Evolutionary conservation across 257 asterid genomes (phyloP).

Genomic region (Mentha longifolia): DNA sequence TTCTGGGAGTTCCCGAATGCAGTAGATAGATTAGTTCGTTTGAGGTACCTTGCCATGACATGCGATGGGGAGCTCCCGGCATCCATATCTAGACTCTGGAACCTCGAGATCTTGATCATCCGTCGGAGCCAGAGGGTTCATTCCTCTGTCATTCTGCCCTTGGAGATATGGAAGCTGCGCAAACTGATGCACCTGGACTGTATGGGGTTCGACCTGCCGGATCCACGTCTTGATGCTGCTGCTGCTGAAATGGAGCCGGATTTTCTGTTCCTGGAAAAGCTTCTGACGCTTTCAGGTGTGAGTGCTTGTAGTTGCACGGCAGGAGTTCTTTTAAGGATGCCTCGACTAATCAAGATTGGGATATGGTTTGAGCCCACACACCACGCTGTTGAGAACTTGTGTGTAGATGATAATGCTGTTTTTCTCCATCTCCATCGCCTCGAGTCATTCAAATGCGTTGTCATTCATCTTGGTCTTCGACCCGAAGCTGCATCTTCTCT

Average conservation of each 20-base stretch:
- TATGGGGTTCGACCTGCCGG: constrained; percentile 22
- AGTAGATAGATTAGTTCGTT: constrained; percentile 7
- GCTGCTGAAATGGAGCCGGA: not conserved
- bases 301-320: constrained; percentile 1
- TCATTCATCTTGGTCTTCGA: not conserved
- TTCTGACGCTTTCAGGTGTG: constrained; percentile 14
- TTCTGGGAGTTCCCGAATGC: not conserved
- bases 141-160: not conserved
- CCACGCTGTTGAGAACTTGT: not conserved
- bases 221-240: constrained; percentile 4
- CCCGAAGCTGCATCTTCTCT: not conserved
- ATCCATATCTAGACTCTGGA: constrained; percentile 23
- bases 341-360: constrained; percentile 29
- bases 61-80: not conserved
- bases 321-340: constrained; percentile 17
- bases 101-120: constrained; percentile 26
- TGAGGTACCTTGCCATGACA: constrained; percentile 33
- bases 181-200: constrained; percentile 31
- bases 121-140: not conserved
- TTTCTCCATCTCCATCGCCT: not conserved
- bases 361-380: not conserved
- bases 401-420: not conserved
- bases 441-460: constrained; percentile 16
- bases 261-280: not conserved
- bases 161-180: constrained; percentile 25